Percentiles rank a stretch among this genome's conserved stretches.
phyloP scores from a whole-genome alignment of 441 rosid genomes.

The Mallotus repandus region DNA sequence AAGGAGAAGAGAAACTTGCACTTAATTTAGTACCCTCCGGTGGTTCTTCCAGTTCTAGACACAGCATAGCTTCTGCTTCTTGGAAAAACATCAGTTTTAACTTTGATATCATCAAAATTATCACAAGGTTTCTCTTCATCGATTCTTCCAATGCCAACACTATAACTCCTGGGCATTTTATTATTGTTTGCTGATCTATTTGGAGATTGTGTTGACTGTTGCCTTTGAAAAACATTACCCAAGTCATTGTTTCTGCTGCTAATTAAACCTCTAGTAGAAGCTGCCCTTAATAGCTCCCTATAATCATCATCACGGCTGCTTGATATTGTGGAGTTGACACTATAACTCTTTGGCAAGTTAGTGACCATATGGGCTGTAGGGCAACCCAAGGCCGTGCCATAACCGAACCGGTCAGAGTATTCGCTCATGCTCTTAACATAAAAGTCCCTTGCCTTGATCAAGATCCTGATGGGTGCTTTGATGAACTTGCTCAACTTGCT shows the following conservation, averaged over 20 bases:
- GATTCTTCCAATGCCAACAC: conserved; percentile 62
- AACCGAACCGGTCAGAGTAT: conserved; percentile 41
- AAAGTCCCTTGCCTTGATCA: conserved; percentile 49
- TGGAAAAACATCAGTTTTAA: conserved; percentile 19
- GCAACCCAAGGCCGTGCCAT: conserved; percentile 37
- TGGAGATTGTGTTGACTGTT: conserved; percentile 17
- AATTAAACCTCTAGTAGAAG: conserved; percentile 39
- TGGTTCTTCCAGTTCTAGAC: conserved; percentile 16
- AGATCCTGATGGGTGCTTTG: conserved; percentile 45
- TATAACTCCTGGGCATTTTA: conserved; percentile 43
- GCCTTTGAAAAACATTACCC: conserved; percentile 9
- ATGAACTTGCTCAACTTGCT: conserved; percentile 33
- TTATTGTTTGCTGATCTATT: not conserved
- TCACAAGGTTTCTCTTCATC: conserved; percentile 68
- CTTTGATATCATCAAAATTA: conserved; percentile 40
- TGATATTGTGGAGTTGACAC: conserved; percentile 34
- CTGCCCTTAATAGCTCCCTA: conserved; percentile 49
- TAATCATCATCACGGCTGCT: conserved; percentile 33
- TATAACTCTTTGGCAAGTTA: conserved; percentile 49
- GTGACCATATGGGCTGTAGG: conserved; percentile 38
- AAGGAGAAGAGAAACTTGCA: not conserved
- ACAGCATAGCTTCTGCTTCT: conserved; percentile 49
- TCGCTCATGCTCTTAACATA: conserved; percentile 52
- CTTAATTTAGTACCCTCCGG: conserved; percentile 1
- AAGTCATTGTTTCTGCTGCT: not conserved